phyloP scores from a whole-genome alignment of 345 rosid species.

The Eucalyptus melliodora region DNA sequence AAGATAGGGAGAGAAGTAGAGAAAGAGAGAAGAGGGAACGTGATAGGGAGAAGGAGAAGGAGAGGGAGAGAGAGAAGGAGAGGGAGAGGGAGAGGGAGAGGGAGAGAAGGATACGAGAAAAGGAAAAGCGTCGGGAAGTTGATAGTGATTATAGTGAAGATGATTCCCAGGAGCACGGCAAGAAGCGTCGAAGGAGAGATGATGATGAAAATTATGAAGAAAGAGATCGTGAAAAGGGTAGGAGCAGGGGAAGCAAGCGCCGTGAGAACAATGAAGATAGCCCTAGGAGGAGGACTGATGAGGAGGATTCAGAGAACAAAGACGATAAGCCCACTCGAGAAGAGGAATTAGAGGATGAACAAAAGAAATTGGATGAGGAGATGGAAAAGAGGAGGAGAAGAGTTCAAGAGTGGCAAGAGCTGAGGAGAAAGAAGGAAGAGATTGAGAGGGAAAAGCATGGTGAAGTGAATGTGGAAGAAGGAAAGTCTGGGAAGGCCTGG shows the following conservation, averaged over 20 bases:
- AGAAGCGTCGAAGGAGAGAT: constrained; percentile 56
- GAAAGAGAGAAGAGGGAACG: constrained; percentile 19
- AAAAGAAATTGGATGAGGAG: constrained; percentile 70
- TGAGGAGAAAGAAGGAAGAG: constrained; percentile 83
- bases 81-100: constrained; percentile 12
- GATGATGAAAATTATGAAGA: constrained; percentile 41
- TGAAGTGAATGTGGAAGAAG: constrained; percentile 35
- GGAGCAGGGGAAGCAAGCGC: constrained; percentile 42
- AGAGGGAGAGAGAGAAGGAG: neutral
- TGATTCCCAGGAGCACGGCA: constrained; percentile 24
- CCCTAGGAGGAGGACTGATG: constrained; percentile 35
- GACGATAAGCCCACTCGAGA: constrained; percentile 48
- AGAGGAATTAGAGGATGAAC: constrained; percentile 84
- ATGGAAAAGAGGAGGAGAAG: constrained; percentile 85
- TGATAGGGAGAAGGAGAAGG: constrained; percentile 6
- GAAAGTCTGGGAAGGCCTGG: constrained; percentile 68
- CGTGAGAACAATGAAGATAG: constrained; percentile 41
- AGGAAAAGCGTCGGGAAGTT: constrained; percentile 43
- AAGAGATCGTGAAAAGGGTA: constrained; percentile 45
- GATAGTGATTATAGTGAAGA: constrained; percentile 52
- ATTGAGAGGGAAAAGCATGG: constrained; percentile 56
- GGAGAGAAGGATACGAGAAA: constrained; percentile 48
- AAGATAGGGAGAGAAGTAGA: constrained; percentile 15
- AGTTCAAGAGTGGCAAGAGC: constrained; percentile 97
- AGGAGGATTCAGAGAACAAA: constrained; percentile 35